Evolutionary conservation across 2,329 filamentous ascomycete genomes (phyloP), one percentile per base, ranked within the genome.

Genomic region (Fusarium sp.): DNA sequence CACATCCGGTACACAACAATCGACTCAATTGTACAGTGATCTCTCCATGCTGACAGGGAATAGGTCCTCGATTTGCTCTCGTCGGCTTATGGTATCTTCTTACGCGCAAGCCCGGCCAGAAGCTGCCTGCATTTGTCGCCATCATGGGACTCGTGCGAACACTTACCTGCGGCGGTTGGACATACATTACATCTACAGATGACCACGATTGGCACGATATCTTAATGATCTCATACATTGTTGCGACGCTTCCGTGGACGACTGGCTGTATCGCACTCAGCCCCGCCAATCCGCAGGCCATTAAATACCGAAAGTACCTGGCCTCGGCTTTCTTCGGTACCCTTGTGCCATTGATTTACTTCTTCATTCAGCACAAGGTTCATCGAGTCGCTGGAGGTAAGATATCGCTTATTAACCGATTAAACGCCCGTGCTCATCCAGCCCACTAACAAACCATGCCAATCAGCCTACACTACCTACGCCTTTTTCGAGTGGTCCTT

Each of bases 151-250:
- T 98, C 54, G 91, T 98, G 77, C 90, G 96, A 74, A 98, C 95
- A 12, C 82, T 98, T 62, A 97, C 94, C 6, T 99, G 96, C 77
- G 96, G 95, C 74, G 96, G 96, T 62, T 99, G 96, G 95, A 98
- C 96, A 55, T 99, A 98, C 80, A 90, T 99, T 66, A 99, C 96
- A 26, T 98, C 96, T 67, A 99, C 96, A 44, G 96, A 99, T 79
- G 93, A 98, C 79, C 96, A 99, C 80, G 90, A 97, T 81, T 98
- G 94, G 94, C 96, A 99, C 79, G 96, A 99, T 77, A 95, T 98
- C 68, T 95, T 99, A 79, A 99, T 99, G 96, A 98, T 99, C 74
- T 97, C 94, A 16, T 99, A 99, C 80, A 85, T 99, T 58, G 91
- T 99, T 46, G 92, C 93, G 34, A 98, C 96, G 4, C 85, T 99